phyloP scores from a whole-genome alignment of 441 rosid genomes.

The Brassica balearica region DNA sequence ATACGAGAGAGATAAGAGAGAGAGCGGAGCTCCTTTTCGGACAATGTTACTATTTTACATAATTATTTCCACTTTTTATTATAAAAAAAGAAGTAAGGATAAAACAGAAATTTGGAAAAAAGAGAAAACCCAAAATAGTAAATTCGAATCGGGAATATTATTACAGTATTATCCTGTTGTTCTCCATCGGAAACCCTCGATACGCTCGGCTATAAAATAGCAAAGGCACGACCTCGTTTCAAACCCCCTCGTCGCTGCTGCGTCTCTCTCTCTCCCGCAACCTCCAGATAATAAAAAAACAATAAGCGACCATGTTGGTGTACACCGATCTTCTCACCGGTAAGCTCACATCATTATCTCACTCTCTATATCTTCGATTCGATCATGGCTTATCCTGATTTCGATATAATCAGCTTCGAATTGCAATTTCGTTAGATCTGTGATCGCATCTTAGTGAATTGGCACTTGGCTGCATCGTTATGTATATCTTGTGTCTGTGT shows the following conservation, averaged over 20 bases:
- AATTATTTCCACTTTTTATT: no score
- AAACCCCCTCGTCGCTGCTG: slow-evolving; percentile 39
- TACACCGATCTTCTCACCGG: slow-evolving; percentile 45
- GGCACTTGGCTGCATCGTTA: no score
- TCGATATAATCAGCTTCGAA: not conserved
- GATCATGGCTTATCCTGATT: not conserved
- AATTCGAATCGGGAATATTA: not conserved
- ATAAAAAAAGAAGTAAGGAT: not conserved
- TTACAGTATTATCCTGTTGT: not conserved
- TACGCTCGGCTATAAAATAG: slow-evolving; percentile 30
- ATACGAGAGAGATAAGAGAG: no score
- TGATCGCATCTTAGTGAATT: slow-evolving; percentile 2
- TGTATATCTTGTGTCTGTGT: not conserved
- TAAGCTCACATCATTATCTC: not conserved
- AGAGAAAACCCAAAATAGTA: not conserved
- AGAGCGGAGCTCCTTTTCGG: no score
- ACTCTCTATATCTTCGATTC: not conserved
- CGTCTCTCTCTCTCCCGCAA: slow-evolving; percentile 15
- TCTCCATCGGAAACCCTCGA: slow-evolving; percentile 37
- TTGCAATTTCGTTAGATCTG: slow-evolving; percentile 37
- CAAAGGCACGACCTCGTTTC: not conserved
- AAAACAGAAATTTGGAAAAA: not conserved
- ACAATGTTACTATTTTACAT: no score
- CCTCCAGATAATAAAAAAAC: not conserved
- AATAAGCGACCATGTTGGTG: slow-evolving; percentile 49